phyloP scores from a whole-genome alignment of 257 asterid genomes.

The Fraxinus americana region DNA sequence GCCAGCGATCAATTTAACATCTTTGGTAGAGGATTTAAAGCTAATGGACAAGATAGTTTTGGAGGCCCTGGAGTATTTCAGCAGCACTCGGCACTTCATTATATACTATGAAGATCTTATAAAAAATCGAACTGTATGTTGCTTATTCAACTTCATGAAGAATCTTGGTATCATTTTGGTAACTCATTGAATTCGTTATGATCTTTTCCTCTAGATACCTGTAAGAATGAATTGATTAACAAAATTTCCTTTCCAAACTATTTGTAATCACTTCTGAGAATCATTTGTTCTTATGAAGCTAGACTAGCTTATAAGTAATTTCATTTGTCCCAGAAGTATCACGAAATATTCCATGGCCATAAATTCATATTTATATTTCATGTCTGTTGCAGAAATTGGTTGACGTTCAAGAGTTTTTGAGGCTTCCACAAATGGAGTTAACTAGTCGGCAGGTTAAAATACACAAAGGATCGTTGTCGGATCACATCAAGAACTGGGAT shows the following conservation, averaged over 20 bases:
- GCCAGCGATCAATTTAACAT: conserved; percentile 61
- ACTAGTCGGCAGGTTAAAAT: conserved; percentile 88
- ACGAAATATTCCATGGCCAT: not conserved
- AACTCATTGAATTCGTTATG: not conserved
- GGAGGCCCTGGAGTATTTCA: conserved; percentile 63
- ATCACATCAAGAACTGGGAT: conserved; percentile 80
- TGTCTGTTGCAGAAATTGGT: conserved; percentile 59
- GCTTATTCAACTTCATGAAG: not conserved
- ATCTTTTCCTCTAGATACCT: not conserved
- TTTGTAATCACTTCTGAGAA: not conserved
- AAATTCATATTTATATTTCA: not conserved
- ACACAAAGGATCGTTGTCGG: conserved; percentile 74
- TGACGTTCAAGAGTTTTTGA: conserved; percentile 70
- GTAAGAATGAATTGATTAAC: not conserved
- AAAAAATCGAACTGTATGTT: conserved; percentile 70
- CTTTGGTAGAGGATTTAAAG: conserved; percentile 58
- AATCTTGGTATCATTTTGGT: not conserved
- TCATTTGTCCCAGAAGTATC: not conserved
- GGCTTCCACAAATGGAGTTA: conserved; percentile 64
- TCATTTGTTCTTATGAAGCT: not conserved
- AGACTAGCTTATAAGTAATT: not conserved
- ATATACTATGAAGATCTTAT: conserved; percentile 86
- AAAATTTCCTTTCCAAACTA: not conserved
- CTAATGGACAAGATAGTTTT: conserved; percentile 59
- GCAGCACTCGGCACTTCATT: conserved; percentile 66